Evolutionary conservation across 345 rosid species (phyloP), one percentile per base, ranked within the genome.

Genomic region (Camelina laxa): DNA sequence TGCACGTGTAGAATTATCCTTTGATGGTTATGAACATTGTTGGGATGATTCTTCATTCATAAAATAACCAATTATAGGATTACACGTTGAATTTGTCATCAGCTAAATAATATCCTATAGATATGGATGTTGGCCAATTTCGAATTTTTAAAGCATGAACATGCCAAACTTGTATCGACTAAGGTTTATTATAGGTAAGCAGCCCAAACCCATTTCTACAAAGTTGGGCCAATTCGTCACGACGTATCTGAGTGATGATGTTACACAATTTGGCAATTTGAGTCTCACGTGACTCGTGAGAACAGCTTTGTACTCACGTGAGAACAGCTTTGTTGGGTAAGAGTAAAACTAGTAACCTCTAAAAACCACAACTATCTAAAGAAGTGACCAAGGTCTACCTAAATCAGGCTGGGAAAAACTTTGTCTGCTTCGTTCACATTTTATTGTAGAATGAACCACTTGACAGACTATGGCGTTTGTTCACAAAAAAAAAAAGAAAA

Each of bases 191-290:
- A 19, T 5, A 10, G 13, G 15, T 42, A 4, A 35, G 49, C 4
- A n/a, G 36, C 48, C 51, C 51, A 42, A 61, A 41, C 35, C 50
- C 66, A 61, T 21, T 21, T 61, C 13, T 14, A 41, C 20, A 61
- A 2, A 41, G 4, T 61, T 41, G 35, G 35, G 51, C 51, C 51
- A 21, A 21, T 21, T 21, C n/a, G 31, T 21, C 31, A 36, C 39
- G 12, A 36, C 39, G 39, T 36, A 36, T 53, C 22, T 17, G 21
- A 16, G 51, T 47, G 51, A 47, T 47, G 11, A 6, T n/a, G 27
- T 24, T 24, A 27, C 5, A 48, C 53, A 17, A 48, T 16, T 16
- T 48, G 15, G 2, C 44, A 12, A 16, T 58, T 33, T 35, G 42
- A 58, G 42, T 31, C 62, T 4, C 30, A 31, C 21, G 7, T n/a